Conservation (phyloP, 2,329 filamentous ascomycete genomes). For the Aplosporella prunicola region DNA sequence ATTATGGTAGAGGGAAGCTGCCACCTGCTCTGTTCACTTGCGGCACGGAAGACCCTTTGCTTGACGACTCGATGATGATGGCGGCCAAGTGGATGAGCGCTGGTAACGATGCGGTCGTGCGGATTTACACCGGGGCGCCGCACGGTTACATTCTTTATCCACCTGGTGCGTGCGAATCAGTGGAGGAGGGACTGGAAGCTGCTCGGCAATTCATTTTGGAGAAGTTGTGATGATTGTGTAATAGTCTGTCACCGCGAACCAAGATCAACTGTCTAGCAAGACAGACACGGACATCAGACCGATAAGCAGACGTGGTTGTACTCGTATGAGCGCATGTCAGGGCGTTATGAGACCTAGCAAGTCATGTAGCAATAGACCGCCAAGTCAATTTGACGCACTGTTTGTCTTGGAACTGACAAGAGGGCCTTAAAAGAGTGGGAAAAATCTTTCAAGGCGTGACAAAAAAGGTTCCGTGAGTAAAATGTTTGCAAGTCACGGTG, state of each 20-base stretch:
- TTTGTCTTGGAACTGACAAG: conserved; percentile 11
- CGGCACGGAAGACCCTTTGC: conserved; percentile 45
- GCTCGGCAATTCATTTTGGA: conserved; percentile 31
- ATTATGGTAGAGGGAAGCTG: conserved; percentile 26
- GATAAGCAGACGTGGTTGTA: too few species aligned
- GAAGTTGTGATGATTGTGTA: conserved; percentile 11
- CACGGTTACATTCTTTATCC: conserved; percentile 44
- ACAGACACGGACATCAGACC: too few species aligned
- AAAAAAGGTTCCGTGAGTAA: conserved; percentile 11
- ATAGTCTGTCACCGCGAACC: not conserved
- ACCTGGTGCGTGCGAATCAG: conserved; percentile 24
- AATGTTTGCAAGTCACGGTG: conserved; percentile 1
- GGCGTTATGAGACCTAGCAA: conserved; percentile 9
- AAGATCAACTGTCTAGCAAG: too few species aligned
- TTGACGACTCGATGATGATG: conserved; percentile 47
- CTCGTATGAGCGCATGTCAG: conserved; percentile 8
- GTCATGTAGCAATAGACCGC: conserved; percentile 3
- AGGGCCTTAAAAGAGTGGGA: conserved; percentile 9
- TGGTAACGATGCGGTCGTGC: conserved; percentile 42
- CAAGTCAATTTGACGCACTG: conserved; percentile 11
- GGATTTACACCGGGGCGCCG: conserved; percentile 45
- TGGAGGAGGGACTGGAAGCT: conserved; percentile 31
- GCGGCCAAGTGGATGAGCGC: conserved; percentile 44
- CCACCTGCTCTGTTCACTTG: conserved; percentile 46
- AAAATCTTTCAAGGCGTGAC: conserved; percentile 7